Percentiles rank a stretch among this genome's conserved stretches.
Conservation (phyloP, 2,329 filamentous ascomycete genomes). For the Colletotrichum sp. region DNA sequence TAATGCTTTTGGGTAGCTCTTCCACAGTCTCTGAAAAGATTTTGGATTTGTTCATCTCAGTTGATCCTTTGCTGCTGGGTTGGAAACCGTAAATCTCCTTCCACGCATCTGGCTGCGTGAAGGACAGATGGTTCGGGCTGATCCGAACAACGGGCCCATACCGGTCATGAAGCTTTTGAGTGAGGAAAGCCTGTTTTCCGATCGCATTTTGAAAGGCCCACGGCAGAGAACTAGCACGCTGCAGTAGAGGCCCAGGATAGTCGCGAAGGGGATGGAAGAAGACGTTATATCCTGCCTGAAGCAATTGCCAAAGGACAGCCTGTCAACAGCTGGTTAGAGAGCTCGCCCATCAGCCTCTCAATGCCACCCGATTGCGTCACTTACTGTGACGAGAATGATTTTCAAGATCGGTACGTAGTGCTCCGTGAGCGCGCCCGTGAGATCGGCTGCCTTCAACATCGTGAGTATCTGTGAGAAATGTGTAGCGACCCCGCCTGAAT, state of each 20-base stretch:
- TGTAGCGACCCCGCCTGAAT: background rate
- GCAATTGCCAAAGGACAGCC: background rate
- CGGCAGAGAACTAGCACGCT: constrained; percentile 1
- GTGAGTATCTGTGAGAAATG: too few relatives aligned
- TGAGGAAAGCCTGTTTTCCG: constrained; percentile 1
- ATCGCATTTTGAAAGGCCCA: background rate
- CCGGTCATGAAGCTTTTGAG: constrained; percentile 21
- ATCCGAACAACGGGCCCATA: constrained; percentile 42
- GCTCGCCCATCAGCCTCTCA: background rate
- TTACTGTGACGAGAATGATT: background rate
- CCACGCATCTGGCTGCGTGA: constrained; percentile 38
- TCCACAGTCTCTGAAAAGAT: background rate
- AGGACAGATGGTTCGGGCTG: constrained; percentile 42
- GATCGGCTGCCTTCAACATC: background rate
- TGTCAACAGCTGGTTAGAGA: background rate
- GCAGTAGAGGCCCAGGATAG: constrained; percentile 32
- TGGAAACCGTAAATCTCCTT: constrained; percentile 43
- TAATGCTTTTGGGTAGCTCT: background rate
- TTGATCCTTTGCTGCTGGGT: background rate
- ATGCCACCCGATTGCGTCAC: background rate
- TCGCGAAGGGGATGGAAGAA: constrained; percentile 36
- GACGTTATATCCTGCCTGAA: constrained; percentile 31
- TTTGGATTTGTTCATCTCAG: background rate
- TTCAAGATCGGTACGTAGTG: background rate
- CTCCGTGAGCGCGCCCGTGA: background rate